Conservation (phyloP, 345 rosid species). For the Limnanthes douglasii region DNA sequence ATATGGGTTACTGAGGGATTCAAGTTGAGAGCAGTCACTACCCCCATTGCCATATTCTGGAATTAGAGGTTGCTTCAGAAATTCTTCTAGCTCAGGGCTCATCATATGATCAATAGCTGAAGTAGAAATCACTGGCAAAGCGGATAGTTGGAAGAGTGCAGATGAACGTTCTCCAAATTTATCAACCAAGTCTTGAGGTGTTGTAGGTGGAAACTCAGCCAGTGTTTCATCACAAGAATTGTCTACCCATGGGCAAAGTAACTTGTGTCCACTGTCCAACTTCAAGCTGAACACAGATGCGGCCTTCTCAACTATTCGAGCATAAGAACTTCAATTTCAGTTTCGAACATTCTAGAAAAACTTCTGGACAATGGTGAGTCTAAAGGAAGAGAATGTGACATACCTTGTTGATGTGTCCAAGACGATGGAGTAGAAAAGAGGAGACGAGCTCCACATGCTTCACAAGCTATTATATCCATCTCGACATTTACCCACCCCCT, state of each 20-base stretch:
- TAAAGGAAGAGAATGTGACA: slow-evolving; percentile 6
- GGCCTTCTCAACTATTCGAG: slow-evolving; percentile 65
- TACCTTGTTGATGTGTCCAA: slow-evolving; percentile 84
- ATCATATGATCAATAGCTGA: slow-evolving; percentile 56
- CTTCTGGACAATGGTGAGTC: not conserved
- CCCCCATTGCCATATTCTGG: slow-evolving; percentile 18
- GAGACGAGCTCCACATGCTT: slow-evolving; percentile 80
- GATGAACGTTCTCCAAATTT: slow-evolving; percentile 39
- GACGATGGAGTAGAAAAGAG: slow-evolving; percentile 71
- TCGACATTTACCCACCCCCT: slow-evolving; percentile 92
- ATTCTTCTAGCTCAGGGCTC: slow-evolving; percentile 56
- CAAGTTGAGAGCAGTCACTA: slow-evolving; percentile 14
- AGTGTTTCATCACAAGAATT: slow-evolving; percentile 74
- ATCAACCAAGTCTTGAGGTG: slow-evolving; percentile 52
- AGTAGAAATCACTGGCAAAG: slow-evolving; percentile 64
- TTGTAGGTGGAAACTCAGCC: slow-evolving; percentile 70
- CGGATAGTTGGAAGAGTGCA: slow-evolving; percentile 37
- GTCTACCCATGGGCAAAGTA: slow-evolving; percentile 73
- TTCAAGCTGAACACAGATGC: slow-evolving; percentile 83
- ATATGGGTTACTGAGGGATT: slow-evolving; percentile 19
- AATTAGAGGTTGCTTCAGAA: slow-evolving; percentile 31
- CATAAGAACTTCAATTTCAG: slow-evolving; percentile 10
- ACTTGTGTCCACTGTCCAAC: slow-evolving; percentile 74
- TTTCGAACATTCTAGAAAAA: slow-evolving; percentile 1
- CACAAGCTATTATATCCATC: slow-evolving; percentile 67